A percentile compares a stretch with the other conserved stretches of the same genome.
phyloP scores from a whole-genome alignment of 148 eudicot species.

The Vaccinium macrocarpon region DNA sequence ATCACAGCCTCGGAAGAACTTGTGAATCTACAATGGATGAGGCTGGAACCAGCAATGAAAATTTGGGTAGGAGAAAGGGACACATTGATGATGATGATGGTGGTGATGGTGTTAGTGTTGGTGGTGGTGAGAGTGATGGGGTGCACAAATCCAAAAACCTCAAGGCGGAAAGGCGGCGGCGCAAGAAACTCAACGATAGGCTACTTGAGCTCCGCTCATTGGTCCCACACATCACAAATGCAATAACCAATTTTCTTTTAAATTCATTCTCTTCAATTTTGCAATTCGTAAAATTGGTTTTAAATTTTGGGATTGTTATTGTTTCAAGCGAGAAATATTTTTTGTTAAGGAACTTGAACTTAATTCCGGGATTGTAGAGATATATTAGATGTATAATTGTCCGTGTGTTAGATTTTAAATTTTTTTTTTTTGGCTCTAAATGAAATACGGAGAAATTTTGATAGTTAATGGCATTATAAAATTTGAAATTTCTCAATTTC shows the following conservation, averaged over 20 bases:
- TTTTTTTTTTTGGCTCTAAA: no score
- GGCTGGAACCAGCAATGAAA: conserved; percentile 25
- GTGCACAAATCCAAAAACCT: conserved; percentile 77
- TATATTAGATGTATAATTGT: no score
- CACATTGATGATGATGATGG: neutral
- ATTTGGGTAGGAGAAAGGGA: conserved; percentile 12
- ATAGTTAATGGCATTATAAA: neutral
- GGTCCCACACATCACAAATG: conserved; percentile 93
- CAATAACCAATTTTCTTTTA: conserved; percentile 16
- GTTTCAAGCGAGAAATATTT: neutral
- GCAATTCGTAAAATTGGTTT: neutral
- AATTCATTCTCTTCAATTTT: neutral
- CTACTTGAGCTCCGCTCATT: conserved; percentile 66
- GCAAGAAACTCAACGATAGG: conserved; percentile 61
- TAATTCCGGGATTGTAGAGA: neutral
- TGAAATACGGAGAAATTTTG: no score
- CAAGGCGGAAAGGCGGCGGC: conserved; percentile 61
- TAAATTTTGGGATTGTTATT: neutral
- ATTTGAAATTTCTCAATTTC: neutral
- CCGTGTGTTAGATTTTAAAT: no score
- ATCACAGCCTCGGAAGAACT: neutral
- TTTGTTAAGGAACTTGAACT: neutral
- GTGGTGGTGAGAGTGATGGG: conserved; percentile 20
- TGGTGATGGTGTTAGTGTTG: neutral
- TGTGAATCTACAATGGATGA: conserved; percentile 11